Evolutionary conservation across 2,329 filamentous ascomycete genomes (phyloP).

Genomic region (Pseudogymnoascus sp.): DNA sequence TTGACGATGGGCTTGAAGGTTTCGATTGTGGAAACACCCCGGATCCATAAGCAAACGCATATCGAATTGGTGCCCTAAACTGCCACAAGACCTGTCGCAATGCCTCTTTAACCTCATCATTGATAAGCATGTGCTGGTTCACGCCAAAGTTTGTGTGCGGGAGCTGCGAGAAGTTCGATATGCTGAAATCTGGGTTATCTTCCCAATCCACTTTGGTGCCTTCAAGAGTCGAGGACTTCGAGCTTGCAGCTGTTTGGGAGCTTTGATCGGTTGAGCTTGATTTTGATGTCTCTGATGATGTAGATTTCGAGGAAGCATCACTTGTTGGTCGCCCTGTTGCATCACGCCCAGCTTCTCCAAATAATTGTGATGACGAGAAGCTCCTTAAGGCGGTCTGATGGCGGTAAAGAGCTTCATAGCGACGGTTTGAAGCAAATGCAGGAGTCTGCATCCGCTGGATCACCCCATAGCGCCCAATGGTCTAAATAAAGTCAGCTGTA

Average conservation of each 20-base stretch:
- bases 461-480: not conserved
- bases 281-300: not conserved
- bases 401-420: not conserved
- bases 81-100: slow-evolving; percentile 81
- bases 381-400: not conserved
- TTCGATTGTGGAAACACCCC: slow-evolving; percentile 81
- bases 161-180: slow-evolving; percentile 67
- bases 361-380: not conserved
- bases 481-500: not conserved
- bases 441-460: not conserved
- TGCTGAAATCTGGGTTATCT: slow-evolving; percentile 61
- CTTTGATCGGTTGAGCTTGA: not conserved
- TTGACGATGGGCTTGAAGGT: slow-evolving; percentile 37
- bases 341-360: not conserved
- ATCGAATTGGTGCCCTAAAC: slow-evolving; percentile 87
- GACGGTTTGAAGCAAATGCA: not conserved
- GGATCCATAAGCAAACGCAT: slow-evolving; percentile 95
- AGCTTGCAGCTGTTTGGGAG: not conserved
- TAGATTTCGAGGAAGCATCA: not conserved
- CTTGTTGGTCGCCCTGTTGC: not conserved
- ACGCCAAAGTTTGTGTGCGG: slow-evolving; percentile 78
- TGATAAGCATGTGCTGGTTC: slow-evolving; percentile 94
- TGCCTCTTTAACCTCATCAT: slow-evolving; percentile 89
- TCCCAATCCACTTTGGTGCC: slow-evolving; percentile 50
- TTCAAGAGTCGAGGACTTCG: not conserved